A percentile compares a stretch with the other conserved stretches of the same genome.
Conservation (phyloP, 2,329 filamentous ascomycete genomes). For the Fusarium sp. region DNA sequence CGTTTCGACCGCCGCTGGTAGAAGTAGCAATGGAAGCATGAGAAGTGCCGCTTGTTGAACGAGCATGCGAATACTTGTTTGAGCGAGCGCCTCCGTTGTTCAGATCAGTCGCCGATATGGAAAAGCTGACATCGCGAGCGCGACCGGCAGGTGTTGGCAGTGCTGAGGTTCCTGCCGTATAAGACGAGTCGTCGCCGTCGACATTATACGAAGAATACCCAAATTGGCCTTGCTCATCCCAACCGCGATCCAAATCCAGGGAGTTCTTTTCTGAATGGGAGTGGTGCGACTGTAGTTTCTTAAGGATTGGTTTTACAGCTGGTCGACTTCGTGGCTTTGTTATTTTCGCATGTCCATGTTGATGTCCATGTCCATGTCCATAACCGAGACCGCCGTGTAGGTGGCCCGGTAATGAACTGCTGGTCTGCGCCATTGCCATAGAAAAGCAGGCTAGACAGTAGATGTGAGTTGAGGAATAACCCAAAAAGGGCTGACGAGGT, state of each 20-base stretch:
- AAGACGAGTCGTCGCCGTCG: slow-evolving; percentile 48
- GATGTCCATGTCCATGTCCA: slow-evolving; percentile 31
- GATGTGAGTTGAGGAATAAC: slow-evolving; percentile 9
- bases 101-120: slow-evolving; percentile 56
- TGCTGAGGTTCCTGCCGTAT: slow-evolving; percentile 43
- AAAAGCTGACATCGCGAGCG: slow-evolving; percentile 64
- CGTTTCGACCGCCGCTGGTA: slow-evolving; percentile 66
- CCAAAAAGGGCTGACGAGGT: neutral
- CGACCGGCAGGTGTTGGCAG: slow-evolving; percentile 39
- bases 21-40: slow-evolving; percentile 70
- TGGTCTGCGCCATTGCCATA: slow-evolving; percentile 48
- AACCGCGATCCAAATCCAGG: slow-evolving; percentile 72
- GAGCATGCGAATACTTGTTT: slow-evolving; percentile 67
- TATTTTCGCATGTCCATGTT: slow-evolving; percentile 50
- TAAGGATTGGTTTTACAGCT: slow-evolving; percentile 73
- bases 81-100: slow-evolving; percentile 48
- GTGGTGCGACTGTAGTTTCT: slow-evolving; percentile 65
- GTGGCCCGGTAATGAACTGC: slow-evolving; percentile 43
- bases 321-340: slow-evolving; percentile 64
- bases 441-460: slow-evolving; percentile 16
- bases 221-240: slow-evolving; percentile 66
- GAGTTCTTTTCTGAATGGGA: slow-evolving; percentile 74
- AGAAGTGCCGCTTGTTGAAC: slow-evolving; percentile 72
- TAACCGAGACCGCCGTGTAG: slow-evolving; percentile 42
- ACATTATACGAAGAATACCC: slow-evolving; percentile 50